Conservation (phyloP, 2,329 filamentous ascomycete species). For the Aureobasidium sp. region DNA sequence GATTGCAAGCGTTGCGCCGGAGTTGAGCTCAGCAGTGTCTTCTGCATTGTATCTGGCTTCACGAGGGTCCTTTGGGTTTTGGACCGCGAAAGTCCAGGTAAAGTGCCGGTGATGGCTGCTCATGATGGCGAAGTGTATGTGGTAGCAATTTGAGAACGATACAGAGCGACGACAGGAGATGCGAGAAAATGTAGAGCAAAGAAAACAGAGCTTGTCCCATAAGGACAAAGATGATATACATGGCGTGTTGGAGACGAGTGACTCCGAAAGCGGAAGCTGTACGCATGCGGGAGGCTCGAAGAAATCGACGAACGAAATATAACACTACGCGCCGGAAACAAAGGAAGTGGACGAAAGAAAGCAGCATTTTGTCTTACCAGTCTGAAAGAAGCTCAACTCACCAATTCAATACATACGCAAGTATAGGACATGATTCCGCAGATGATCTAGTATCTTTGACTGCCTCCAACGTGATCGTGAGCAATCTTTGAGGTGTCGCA, state of each 20-base stretch:
- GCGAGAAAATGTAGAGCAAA: not conserved
- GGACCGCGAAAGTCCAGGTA: not conserved
- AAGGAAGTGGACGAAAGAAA: not conserved
- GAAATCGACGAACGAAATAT: not conserved
- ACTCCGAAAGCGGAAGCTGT: constrained; percentile 6
- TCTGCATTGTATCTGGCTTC: not conserved
- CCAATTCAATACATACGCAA: not conserved
- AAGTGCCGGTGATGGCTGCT: not conserved
- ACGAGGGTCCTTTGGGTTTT: not conserved
- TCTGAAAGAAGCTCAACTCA: not conserved
- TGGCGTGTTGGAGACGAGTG: not conserved
- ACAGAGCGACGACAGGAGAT: not conserved
- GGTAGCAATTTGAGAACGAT: not conserved
- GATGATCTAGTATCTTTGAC: not conserved
- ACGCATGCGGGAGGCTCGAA: constrained; percentile 10
- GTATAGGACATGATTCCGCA: not conserved
- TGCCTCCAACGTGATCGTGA: not conserved
- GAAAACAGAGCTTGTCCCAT: not conserved
- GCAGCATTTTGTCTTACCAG: not conserved
- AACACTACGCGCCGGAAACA: not conserved
- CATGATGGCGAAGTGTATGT: not conserved
- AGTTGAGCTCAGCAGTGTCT: not conserved
- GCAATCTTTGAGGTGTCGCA: not conserved
- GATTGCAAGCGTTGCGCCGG: not conserved
- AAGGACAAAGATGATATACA: constrained; percentile 15